Conservation (phyloP, 2,329 filamentous ascomycete species). For the Chrysoporthe deuterocubensis region DNA sequence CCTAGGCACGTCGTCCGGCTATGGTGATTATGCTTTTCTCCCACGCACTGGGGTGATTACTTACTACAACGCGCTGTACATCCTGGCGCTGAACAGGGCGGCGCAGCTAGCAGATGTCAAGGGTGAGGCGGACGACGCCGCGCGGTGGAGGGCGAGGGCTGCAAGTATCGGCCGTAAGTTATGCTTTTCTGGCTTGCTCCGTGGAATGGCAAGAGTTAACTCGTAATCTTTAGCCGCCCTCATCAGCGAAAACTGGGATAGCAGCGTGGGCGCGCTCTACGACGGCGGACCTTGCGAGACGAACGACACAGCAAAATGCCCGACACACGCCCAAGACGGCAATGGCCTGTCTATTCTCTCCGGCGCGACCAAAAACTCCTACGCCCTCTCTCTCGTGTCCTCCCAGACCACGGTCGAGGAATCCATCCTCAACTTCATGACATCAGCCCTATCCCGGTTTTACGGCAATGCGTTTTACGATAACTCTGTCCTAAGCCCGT, state of each 20-base stretch:
- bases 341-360: constrained; percentile 52
- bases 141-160: constrained; percentile 46
- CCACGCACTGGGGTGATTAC: constrained; percentile 51
- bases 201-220: not conserved
- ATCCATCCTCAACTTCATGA: constrained; percentile 46
- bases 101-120: constrained; percentile 46
- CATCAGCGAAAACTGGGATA: constrained; percentile 47
- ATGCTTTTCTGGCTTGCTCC: not conserved
- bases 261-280: constrained; percentile 47
- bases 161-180: constrained; percentile 35
- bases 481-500: constrained; percentile 42
- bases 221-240: constrained; percentile 36
- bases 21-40: constrained; percentile 58
- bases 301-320: constrained; percentile 35
- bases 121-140: constrained; percentile 39
- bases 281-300: constrained; percentile 43
- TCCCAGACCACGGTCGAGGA: constrained; percentile 31
- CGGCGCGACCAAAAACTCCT: constrained; percentile 38
- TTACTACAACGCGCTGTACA: constrained; percentile 58
- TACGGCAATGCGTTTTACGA: constrained; percentile 60
- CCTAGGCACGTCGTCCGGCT: constrained; percentile 47
- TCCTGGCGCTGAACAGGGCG: constrained; percentile 49
- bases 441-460: constrained; percentile 38
- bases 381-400: constrained; percentile 2
- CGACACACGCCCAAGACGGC: constrained; percentile 54